A percentile compares a stretch with the other conserved stretches of the same genome.
These are phyloP conservation scores for Sporobolomyces phaffii DNA, from an alignment of 768 basidiomycete genomes.

Conservation along the genomic window DNA sequence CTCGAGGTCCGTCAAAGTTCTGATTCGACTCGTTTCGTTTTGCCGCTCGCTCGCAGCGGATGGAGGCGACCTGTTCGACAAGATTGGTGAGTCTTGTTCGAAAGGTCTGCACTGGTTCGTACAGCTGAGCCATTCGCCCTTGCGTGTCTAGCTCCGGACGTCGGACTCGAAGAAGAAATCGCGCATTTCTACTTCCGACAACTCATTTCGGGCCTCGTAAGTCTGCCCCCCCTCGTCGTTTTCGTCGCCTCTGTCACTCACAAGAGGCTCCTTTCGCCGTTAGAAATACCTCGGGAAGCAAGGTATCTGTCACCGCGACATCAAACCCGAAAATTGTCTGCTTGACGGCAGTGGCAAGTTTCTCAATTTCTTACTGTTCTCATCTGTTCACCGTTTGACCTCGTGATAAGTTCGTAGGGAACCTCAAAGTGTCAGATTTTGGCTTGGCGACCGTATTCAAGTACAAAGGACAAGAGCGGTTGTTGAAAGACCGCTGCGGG, in stretches of 20 bases:
- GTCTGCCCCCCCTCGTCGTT: too few species aligned
- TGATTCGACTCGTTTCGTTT: neutral
- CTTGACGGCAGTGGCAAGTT: constrained; percentile 65
- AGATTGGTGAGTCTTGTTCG: constrained; percentile 67
- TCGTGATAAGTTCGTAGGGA: constrained; percentile 31
- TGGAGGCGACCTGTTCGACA: constrained; percentile 95
- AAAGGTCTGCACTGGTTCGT: neutral
- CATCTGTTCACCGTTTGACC: neutral
- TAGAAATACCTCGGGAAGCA: constrained; percentile 77
- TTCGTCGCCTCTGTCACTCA: neutral
- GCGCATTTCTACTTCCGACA: constrained; percentile 88
- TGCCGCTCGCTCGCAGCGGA: constrained; percentile 53
- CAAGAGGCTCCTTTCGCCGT: too few species aligned
- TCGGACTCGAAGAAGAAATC: constrained; percentile 76
- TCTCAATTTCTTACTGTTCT: neutral
- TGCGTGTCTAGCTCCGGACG: constrained; percentile 65
- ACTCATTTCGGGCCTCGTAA: constrained; percentile 71
- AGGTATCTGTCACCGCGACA: constrained; percentile 91
- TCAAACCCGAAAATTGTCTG: constrained; percentile 93
- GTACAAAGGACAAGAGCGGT: constrained; percentile 74
- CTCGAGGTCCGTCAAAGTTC: too few species aligned
- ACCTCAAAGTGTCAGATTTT: constrained; percentile 91
- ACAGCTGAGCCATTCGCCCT: neutral
- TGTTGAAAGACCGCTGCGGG: constrained; percentile 75
- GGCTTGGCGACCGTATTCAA: constrained; percentile 85